Base-by-base conservation (phyloP, 2,329 filamentous ascomycete species). In the Penicillium sp. region DNA sequence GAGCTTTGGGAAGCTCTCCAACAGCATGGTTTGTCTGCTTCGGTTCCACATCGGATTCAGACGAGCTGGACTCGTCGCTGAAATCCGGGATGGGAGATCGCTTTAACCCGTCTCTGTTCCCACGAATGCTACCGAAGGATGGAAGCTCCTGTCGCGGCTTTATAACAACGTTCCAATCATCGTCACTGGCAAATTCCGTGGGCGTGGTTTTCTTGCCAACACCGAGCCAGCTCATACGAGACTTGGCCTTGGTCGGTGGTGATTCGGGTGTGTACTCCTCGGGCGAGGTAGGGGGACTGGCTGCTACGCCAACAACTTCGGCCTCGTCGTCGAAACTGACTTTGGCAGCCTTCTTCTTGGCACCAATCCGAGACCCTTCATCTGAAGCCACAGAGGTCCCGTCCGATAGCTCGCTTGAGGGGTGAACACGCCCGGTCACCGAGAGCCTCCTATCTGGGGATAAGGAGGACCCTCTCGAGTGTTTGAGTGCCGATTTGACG, bases 241-340 rank as follows among this genome's bases (percentile, higher is more conserved):
- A 64, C 53, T 69, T 70, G 18, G 60, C 44, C 45, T 69, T 74
- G n/a, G 18, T 64, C 1, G 65, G 67, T 11, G 73, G 71, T 1
- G 64, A 65, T n/a, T 72, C 75, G 24, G 69, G 65, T 4, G 66
- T 52, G 38, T 67, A 64, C 14, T 75, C 72, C 38, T 77, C 75
- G 1, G 72, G 73, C 5, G 73, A 75, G 6, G 72, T 73, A 29
- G 73, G 70, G 45, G 74, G 71, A 32, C 72, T 76, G 8, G 73
- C 71, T 27, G 73, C 70, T 16, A 76, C 67, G 18, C 77, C 79
- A 27, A 82, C 75, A 24, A 81, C 65, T 50, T 80, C 75, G 4
- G 80, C 73, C 44, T 80, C 78, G 41, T 85, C 83, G 53, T 86
- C 83, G 60, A 87, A 97, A 73, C 91, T 96, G 48, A 87, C 84